Conservation (phyloP, 73 alveolate species). For the Tetrahymena borealis region DNA sequence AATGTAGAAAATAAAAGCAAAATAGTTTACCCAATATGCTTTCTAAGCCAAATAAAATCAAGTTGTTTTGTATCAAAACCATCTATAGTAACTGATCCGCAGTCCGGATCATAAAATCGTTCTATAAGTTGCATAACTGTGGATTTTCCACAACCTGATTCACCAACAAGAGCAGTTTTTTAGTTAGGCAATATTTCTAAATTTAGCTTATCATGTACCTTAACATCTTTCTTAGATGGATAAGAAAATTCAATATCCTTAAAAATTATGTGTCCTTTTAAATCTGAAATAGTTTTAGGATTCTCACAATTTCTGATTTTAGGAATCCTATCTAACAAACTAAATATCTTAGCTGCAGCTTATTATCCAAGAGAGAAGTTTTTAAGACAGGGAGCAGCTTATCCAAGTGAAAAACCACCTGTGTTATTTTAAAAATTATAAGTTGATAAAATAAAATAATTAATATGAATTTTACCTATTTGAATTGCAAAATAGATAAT, state of each 20-base stretch:
- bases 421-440: background rate
- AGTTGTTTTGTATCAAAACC: slow-evolving; percentile 50
- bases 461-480: background rate
- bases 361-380: slow-evolving; percentile 45
- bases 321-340: slow-evolving; percentile 12
- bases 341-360: slow-evolving; percentile 36
- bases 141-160: slow-evolving; percentile 69
- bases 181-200: slow-evolving; percentile 49
- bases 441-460: background rate
- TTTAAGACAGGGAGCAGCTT: slow-evolving; percentile 60
- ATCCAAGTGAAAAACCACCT: slow-evolving; percentile 57
- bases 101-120: slow-evolving; percentile 60
- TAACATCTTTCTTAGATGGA: slow-evolving; percentile 27
- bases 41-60: slow-evolving; percentile 50
- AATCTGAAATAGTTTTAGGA: background rate
- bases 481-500: slow-evolving; percentile 53
- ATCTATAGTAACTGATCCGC: slow-evolving; percentile 51
- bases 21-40: slow-evolving; percentile 50
- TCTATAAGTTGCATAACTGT: slow-evolving; percentile 60
- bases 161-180: slow-evolving; percentile 72
- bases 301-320: slow-evolving; percentile 8
- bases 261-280: slow-evolving; percentile 15
- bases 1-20: background rate
- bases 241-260: slow-evolving; percentile 36
- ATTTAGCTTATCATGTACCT: slow-evolving; percentile 24